phyloP scores from a whole-genome alignment of 345 rosid species.

The Salix brachista region DNA sequence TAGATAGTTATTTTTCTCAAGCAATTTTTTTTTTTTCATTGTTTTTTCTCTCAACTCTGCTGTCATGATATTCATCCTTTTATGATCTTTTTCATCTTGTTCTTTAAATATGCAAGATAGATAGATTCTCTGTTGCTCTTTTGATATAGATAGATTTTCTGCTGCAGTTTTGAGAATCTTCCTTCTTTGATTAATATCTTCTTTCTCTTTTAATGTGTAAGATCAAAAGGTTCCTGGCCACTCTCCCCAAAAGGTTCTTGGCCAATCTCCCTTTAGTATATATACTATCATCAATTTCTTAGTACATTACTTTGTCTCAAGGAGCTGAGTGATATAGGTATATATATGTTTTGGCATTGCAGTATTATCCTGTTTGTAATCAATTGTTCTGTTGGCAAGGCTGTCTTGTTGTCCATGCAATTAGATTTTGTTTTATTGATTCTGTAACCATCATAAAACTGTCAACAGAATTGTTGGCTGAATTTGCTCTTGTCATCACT shows the following conservation, averaged over 20 bases:
- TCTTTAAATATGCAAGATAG: not conserved
- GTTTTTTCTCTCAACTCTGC: not conserved
- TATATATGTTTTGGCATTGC: not conserved
- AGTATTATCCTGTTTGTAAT: too few species aligned
- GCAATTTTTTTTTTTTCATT: not conserved
- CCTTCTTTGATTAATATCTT: not conserved
- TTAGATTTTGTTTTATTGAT: not conserved
- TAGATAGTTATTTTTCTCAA: not conserved
- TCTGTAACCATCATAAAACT: not conserved
- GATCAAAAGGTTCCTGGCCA: not conserved
- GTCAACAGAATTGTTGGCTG: not conserved
- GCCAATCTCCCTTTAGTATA: not conserved
- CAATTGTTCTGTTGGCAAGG: not conserved
- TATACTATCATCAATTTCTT: not conserved
- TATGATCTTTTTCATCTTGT: not conserved
- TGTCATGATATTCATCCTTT: not conserved
- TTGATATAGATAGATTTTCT: not conserved
- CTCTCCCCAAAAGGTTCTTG: not conserved
- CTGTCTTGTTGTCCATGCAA: not conserved
- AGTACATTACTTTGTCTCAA: not conserved
- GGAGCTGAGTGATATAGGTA: not conserved
- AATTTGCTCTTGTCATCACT: not conserved
- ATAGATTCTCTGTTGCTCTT: not conserved
- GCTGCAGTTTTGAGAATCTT: not conserved
- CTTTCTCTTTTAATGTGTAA: not conserved